phyloP scores from a whole-genome alignment of 148 eudicot genomes.

The Fallopia convolvulus region DNA sequence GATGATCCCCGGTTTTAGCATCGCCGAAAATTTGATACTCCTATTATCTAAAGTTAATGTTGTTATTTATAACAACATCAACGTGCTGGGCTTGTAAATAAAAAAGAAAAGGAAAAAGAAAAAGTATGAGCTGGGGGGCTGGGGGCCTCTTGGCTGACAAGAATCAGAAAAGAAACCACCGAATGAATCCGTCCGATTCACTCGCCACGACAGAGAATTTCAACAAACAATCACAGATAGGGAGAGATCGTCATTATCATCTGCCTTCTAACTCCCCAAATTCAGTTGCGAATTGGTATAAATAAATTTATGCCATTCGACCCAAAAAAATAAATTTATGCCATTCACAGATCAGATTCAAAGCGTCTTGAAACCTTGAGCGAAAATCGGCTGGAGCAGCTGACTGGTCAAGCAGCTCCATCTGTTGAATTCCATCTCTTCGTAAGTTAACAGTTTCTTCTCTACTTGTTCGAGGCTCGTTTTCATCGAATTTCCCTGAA shows the following conservation, averaged over 20 bases:
- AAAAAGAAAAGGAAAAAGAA: neutral
- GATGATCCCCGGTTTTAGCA: no score
- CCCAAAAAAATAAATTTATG: no score
- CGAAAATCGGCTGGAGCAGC: neutral
- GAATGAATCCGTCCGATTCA: constrained; percentile 3
- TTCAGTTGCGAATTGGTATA: neutral
- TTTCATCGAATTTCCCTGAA: neutral
- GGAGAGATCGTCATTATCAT: neutral
- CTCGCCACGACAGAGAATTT: neutral
- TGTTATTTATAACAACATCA: no score
- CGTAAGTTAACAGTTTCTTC: neutral
- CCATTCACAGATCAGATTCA: neutral
- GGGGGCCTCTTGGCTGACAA: neutral
- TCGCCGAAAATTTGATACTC: no score
- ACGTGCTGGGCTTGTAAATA: no score
- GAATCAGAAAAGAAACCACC: neutral
- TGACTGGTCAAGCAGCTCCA: neutral
- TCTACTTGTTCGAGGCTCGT: constrained; percentile 1
- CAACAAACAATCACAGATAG: neutral
- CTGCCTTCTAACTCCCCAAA: neutral
- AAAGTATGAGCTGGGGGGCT: neutral
- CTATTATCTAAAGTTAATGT: no score
- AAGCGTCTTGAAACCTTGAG: neutral
- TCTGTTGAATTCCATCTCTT: neutral
- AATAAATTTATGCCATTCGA: neutral